Evolutionary conservation across 2,329 filamentous ascomycete species (phyloP).

Genomic region (Ascochyta lentis): DNA sequence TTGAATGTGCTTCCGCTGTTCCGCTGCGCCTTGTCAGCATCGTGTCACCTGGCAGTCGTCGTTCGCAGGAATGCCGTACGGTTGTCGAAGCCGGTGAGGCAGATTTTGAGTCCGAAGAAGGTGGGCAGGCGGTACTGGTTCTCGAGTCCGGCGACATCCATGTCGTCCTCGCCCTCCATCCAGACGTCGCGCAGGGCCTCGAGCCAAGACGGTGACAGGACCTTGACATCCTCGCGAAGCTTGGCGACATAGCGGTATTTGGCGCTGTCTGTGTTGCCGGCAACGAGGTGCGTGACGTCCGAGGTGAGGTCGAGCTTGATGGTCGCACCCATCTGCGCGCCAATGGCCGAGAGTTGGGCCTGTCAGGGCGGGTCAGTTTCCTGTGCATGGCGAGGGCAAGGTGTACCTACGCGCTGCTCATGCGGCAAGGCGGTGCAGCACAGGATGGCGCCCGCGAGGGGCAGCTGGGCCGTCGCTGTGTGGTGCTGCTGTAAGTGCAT

Average conservation of each 20-base stretch:
- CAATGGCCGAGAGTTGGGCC: slow-evolving; percentile 67
- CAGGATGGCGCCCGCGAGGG: slow-evolving; percentile 69
- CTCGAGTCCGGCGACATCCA: slow-evolving; percentile 76
- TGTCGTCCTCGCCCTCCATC: slow-evolving; percentile 77
- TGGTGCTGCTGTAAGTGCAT: slow-evolving; percentile 15
- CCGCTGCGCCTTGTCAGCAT: slow-evolving; percentile 55
- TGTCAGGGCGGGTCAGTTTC: slow-evolving; percentile 30
- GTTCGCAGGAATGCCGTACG: slow-evolving; percentile 47
- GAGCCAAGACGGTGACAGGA: slow-evolving; percentile 84
- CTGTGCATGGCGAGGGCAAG: background rate
- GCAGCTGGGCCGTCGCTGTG: slow-evolving; percentile 44
- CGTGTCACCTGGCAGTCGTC: background rate
- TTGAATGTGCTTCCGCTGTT: slow-evolving; percentile 73
- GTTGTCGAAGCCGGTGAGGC: slow-evolving; percentile 74
- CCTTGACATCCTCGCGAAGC: slow-evolving; percentile 83
- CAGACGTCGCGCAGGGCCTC: slow-evolving; percentile 79
- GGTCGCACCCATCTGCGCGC: slow-evolving; percentile 80
- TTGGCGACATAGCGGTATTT: slow-evolving; percentile 97
- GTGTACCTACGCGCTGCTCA: slow-evolving; percentile 70
- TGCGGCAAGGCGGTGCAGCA: slow-evolving; percentile 87
- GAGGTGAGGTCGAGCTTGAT: slow-evolving; percentile 94
- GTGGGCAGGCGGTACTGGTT: slow-evolving; percentile 67
- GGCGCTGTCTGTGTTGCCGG: slow-evolving; percentile 85
- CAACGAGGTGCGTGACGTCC: slow-evolving; percentile 92
- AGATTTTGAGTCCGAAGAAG: slow-evolving; percentile 68